Base-by-base conservation (phyloP, 768 basidiomycete genomes). In the Mycena venus region DNA sequence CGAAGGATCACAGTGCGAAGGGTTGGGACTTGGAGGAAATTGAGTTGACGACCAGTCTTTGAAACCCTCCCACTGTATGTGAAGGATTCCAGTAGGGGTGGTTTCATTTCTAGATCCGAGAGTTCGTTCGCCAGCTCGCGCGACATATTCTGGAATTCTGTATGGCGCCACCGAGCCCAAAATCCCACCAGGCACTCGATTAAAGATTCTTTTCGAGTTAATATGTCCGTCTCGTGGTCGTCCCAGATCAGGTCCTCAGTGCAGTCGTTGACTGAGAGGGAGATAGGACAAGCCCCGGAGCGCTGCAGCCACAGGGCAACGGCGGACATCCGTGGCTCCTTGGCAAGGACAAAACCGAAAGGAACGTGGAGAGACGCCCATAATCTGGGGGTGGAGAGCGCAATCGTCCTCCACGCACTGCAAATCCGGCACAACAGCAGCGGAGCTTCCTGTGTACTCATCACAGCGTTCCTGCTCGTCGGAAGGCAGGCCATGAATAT, bases 401-500 rank as follows among this genome's bases (percentile, higher is more conserved):
- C 34, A 38, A 60, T 36, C 1, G 36, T 38, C 36, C 58, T 60
- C 64, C 64, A 66, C 11, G 64, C 17, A 15, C 49, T 53, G 32
- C 49, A 66, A 10, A 66, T 66, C 21, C 51, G 61, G 19, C 61
- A n/a, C n/a, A 71, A 29, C 7, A 71, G 61, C 32, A 71, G 49
- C 14, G 70, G 70, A 27, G 70, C 70, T 27, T 71, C 60, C 9
- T 27, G n/a, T 7, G 70, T 49, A 27, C 31, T 40, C 47, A 71
- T 71, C 10, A 51, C 59, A 17, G 40, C 19, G 51, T 63, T 55
- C 15, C 53, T n/a, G 60, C n/a, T 21, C 25, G 61, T 23, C 29
- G 61, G 70, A n/a, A 71, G 70, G 42, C 69, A 71, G 0, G 69
- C 61, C 17, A 42, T 21, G 21, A 66, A 53, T 32, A 38, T 38